Evolutionary conservation across 108 stramenopile genomes (phyloP), one percentile per base, ranked within the genome.

Genomic region (Pseudonitzschia delicatissima): DNA sequence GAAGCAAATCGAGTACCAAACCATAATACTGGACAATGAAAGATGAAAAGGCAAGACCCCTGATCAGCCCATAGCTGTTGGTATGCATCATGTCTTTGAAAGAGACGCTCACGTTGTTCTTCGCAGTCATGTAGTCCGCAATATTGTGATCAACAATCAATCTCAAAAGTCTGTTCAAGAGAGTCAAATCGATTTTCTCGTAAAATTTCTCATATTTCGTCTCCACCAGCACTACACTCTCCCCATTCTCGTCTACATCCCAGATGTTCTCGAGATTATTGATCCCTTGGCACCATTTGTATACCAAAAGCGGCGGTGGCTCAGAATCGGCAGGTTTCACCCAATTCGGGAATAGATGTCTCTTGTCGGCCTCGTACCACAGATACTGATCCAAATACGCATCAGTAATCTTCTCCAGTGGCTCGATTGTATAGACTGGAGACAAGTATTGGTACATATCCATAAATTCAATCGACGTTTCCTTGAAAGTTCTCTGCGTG

Each of bases 61-160:
- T 85, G 69, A 99, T 92, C 59, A 99, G 76, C 7, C 99, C 99
- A 74, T 98, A 99, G 8, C 88, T 80, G 81, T 99, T 99, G 28
- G 97, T 98, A 82, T 99, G 99, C 88, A 96, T 94, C 99, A 99
- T 99, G 67, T 99, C 99, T 78, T 97, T 97, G 92, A 87, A 96
- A 28, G 83, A 77, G 62, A 96, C 86, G 33, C 85, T 92, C 57
- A 99, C 88, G 75, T 98, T 99, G 80, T 98, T 98, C 90, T 99
- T 99, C 12, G 97, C 96, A 13, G 97, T 97, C 91, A 99, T 98
- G 82, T 99, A 99, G 74, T 99, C 97, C 17, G 97, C 97, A 67
- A 99, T 98, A 79, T 98, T 99, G 80, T 99, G 99, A 85, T 99
- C 99, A 36, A 99, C 96, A 72, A 99, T 96, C 26, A 99, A 83